These are phyloP conservation scores for Penicillium atrosanguineum DNA, from an alignment of 495 filamentous ascomycete species.

Conservation along the genomic window DNA sequence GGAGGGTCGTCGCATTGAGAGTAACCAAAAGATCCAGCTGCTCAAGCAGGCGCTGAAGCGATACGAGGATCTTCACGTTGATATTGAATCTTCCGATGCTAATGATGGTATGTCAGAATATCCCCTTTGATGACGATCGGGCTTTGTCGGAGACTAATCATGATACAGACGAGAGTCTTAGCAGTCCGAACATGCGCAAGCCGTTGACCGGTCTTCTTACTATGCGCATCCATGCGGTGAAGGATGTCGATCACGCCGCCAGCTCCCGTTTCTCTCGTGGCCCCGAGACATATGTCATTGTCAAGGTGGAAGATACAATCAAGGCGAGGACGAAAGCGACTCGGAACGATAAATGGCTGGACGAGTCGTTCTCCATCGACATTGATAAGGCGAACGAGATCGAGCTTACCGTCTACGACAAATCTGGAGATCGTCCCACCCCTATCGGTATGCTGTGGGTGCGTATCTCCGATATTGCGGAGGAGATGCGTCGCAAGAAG, in stretches of 20 bases:
- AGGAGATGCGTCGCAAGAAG: conserved; percentile 96
- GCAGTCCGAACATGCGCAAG: conserved; percentile 89
- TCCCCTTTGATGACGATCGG: not conserved
- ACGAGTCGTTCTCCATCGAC: conserved; percentile 84
- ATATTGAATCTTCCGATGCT: conserved; percentile 78
- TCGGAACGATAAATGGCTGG: conserved; percentile 84
- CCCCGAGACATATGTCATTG: conserved; percentile 89
- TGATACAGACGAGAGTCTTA: conserved; percentile 86
- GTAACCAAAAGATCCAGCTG: conserved; percentile 95
- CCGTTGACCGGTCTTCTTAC: conserved; percentile 86
- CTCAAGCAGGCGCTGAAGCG: conserved; percentile 92
- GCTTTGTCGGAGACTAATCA: conserved; percentile 6
- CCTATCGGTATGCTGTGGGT: conserved; percentile 97
- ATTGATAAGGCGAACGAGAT: conserved; percentile 99
- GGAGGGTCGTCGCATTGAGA: conserved; percentile 83
- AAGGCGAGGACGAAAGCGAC: conserved; percentile 87
- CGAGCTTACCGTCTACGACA: conserved; percentile 96
- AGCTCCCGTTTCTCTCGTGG: conserved; percentile 82
- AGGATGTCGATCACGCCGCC: conserved; percentile 91
- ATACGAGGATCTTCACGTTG: conserved; percentile 97
- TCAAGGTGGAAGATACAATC: conserved; percentile 93
- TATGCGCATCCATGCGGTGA: conserved; percentile 81
- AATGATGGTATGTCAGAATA: conserved; percentile 68
- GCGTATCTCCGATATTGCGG: conserved; percentile 92
- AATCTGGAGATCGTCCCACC: conserved; percentile 78